phyloP scores from a whole-genome alignment of 208 protist genomes.

The Acanthamoeba lenticulata region DNA sequence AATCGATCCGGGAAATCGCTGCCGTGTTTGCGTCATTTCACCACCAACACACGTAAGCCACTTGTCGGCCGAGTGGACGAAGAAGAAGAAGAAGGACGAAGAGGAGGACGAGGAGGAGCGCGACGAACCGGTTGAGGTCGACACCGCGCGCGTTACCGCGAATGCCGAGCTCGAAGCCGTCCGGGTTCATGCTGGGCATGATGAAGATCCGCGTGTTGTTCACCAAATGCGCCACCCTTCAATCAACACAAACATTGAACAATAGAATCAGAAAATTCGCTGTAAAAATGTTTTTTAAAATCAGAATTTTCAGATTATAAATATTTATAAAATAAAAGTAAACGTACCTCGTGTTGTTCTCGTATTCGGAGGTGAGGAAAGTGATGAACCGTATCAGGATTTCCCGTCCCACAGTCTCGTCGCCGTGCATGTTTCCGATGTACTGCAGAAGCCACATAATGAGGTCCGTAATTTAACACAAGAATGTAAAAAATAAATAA shows the following conservation, averaged over 20 bases:
- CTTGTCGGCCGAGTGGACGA: background rate
- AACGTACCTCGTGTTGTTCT: background rate
- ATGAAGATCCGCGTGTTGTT: slow-evolving; percentile 75
- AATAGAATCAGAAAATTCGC: background rate
- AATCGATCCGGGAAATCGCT: slow-evolving; percentile 37
- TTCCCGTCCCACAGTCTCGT: slow-evolving; percentile 78
- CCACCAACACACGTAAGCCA: background rate
- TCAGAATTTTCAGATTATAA: background rate
- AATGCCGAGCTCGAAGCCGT: slow-evolving; percentile 70
- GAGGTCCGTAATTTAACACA: background rate
- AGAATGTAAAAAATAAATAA: background rate
- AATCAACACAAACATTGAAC: no score
- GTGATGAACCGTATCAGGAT: slow-evolving; percentile 75
- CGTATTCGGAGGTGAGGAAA: slow-evolving; percentile 17
- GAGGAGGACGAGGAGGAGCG: background rate
- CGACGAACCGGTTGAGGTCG: background rate
- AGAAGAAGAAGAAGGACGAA: background rate
- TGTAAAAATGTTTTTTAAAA: background rate
- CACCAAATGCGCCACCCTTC: background rate
- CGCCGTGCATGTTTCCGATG: slow-evolving; percentile 84
- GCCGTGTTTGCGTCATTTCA: background rate
- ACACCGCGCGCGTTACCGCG: slow-evolving; percentile 4
- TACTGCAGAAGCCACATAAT: slow-evolving; percentile 66
- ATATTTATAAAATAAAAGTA: no score
- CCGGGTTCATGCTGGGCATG: slow-evolving; percentile 82